Conservation (phyloP, 164 flowering plant species). For the Piper betle region DNA sequence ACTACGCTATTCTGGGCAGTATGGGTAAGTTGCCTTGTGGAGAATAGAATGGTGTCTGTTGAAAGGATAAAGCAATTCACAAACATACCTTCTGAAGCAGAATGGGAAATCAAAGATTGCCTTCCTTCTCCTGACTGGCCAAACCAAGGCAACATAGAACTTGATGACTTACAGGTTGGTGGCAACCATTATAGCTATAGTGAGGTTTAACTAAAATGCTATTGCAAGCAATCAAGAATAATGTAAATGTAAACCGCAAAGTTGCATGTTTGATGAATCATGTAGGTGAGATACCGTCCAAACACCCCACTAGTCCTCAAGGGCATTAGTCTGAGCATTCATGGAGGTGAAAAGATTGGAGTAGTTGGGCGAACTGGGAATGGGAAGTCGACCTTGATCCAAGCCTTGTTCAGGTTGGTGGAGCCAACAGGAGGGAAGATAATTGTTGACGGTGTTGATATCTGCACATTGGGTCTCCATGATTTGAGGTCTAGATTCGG, state of each 20-base stretch:
- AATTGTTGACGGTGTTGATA: constrained; percentile 65
- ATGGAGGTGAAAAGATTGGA: constrained; percentile 90
- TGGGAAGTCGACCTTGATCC: constrained; percentile 87
- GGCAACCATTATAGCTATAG: background rate
- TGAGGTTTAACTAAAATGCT: background rate
- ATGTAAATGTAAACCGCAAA: background rate
- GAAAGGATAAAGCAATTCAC: constrained; percentile 85
- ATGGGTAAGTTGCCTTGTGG: constrained; percentile 66
- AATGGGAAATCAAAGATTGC: constrained; percentile 48
- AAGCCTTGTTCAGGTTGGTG: constrained; percentile 75
- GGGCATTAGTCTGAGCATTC: constrained; percentile 57
- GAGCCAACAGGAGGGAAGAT: constrained; percentile 81
- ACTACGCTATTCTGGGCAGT: constrained; percentile 46
- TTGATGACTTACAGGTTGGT: constrained; percentile 61
- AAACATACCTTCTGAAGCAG: constrained; percentile 72
- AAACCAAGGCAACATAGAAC: constrained; percentile 51
- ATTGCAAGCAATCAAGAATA: background rate
- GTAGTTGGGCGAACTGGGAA: constrained; percentile 96
- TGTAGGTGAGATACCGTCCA: constrained; percentile 84
- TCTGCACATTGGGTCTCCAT: constrained; percentile 64
- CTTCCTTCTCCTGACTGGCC: constrained; percentile 77
- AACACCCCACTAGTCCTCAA: constrained; percentile 78
- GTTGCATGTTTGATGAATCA: background rate
- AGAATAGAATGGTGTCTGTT: constrained; percentile 86
- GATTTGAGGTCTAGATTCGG: constrained; percentile 89